Evolutionary conservation across 2,329 filamentous ascomycete genomes (phyloP).

Genomic region (Trichoderma lentiforme): DNA sequence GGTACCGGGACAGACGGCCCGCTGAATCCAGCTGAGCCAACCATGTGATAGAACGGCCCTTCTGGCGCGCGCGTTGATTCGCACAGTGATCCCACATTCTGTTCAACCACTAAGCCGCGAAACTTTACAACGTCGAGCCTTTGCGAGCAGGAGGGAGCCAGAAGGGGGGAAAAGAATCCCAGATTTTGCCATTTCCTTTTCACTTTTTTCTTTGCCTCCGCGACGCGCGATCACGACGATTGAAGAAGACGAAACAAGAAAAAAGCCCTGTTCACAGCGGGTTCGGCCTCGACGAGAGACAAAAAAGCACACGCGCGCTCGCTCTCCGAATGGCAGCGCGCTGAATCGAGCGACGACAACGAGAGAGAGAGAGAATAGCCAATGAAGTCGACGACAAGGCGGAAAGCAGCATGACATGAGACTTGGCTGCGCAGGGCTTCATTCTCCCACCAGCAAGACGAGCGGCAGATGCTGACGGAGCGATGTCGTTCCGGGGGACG

Average conservation of each 20-base stretch:
- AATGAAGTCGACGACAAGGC: constrained; percentile 2
- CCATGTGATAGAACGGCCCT: constrained; percentile 1
- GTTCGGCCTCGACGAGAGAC: not conserved
- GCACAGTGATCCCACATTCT: not conserved
- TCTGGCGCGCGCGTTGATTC: not conserved
- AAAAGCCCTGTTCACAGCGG: not conserved
- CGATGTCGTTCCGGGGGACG: constrained; percentile 36
- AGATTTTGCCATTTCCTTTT: not conserved
- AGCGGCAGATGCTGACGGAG: constrained; percentile 21
- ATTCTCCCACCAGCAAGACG: constrained; percentile 17
- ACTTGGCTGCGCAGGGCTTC: constrained; percentile 11
- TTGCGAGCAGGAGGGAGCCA: not conserved
- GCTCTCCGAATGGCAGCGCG: not conserved
- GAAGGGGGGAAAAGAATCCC: not conserved
- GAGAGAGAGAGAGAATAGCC: not conserved
- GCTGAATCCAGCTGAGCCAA: not conserved
- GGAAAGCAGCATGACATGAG: constrained; percentile 20
- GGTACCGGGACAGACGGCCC: not conserved
- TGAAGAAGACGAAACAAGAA: not conserved
- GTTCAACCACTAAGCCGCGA: not conserved
- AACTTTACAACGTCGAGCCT: not conserved
- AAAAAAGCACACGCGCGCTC: not conserved
- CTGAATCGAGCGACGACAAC: not conserved
- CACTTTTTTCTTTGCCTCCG: not conserved
- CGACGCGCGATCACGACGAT: not conserved